Conservation (phyloP, 2,329 filamentous ascomycete genomes). For the Metarhizium robertsii region DNA sequence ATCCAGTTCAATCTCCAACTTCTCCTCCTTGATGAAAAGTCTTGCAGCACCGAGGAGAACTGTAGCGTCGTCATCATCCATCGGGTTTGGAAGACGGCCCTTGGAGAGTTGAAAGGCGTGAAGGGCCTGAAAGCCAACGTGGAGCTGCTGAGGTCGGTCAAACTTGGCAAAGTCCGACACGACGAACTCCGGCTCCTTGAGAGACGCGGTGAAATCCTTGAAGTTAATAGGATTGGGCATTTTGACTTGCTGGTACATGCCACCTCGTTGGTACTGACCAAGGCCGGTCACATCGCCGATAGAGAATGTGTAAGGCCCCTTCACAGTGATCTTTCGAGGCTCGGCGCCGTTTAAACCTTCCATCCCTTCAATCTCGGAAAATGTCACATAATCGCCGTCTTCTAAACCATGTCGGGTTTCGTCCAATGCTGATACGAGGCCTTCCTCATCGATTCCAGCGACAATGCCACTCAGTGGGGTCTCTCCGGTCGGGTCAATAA, state of each 20-base stretch:
- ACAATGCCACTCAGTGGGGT: slow-evolving; percentile 81
- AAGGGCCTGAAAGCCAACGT: slow-evolving; percentile 85
- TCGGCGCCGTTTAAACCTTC: slow-evolving; percentile 74
- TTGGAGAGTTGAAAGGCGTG: slow-evolving; percentile 74
- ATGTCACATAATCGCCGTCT: slow-evolving; percentile 94
- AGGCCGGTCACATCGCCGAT: slow-evolving; percentile 87
- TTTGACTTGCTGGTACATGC: slow-evolving; percentile 92
- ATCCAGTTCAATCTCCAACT: slow-evolving; percentile 61
- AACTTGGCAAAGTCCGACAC: slow-evolving; percentile 98
- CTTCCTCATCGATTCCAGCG: slow-evolving; percentile 80
- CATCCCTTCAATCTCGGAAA: slow-evolving; percentile 89
- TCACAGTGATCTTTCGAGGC: slow-evolving; percentile 85
- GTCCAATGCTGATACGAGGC: slow-evolving; percentile 84
- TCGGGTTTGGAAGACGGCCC: slow-evolving; percentile 67
- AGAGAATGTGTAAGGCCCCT: slow-evolving; percentile 94
- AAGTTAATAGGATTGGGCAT: slow-evolving; percentile 94
- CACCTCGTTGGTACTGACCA: slow-evolving; percentile 79
- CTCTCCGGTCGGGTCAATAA: slow-evolving; percentile 85
- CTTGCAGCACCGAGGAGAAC: slow-evolving; percentile 70
- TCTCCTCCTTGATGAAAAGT: slow-evolving; percentile 63
- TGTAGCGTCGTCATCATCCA: slow-evolving; percentile 75
- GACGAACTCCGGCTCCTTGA: slow-evolving; percentile 82
- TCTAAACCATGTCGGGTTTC: slow-evolving; percentile 92
- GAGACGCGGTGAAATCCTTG: slow-evolving; percentile 65
- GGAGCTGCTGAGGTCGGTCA: slow-evolving; percentile 84